Conservation (phyloP, 352 stramenopile species). For the Globisporangium irregulare region DNA sequence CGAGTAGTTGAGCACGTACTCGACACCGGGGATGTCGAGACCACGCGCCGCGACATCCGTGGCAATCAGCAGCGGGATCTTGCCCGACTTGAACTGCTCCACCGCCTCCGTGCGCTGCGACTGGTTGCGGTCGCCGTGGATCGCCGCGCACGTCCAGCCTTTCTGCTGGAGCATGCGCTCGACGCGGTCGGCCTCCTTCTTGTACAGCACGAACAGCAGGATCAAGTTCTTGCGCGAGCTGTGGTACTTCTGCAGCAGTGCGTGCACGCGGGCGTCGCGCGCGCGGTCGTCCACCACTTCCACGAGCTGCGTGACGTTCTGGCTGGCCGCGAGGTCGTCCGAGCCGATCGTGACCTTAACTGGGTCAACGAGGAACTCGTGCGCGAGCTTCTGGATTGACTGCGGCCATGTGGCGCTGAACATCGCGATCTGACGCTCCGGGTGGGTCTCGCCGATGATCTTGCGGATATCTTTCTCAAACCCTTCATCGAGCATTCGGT, state of each 20-base stretch:
- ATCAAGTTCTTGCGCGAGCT: slow-evolving; percentile 89
- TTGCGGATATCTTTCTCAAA: slow-evolving; percentile 94
- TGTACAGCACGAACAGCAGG: slow-evolving; percentile 98
- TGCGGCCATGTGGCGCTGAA: slow-evolving; percentile 97
- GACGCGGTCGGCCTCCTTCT: slow-evolving; percentile 97
- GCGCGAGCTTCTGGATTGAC: slow-evolving; percentile 94
- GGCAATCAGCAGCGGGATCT: slow-evolving; percentile 93
- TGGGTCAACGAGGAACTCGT: slow-evolving; percentile 93
- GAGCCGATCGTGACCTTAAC: slow-evolving; percentile 94
- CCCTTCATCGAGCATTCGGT: slow-evolving; percentile 92
- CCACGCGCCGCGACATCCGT: slow-evolving; percentile 97
- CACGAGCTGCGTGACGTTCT: slow-evolving; percentile 94
- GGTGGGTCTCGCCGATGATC: slow-evolving; percentile 81
- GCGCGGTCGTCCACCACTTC: slow-evolving; percentile 93
- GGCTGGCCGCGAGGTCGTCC: slow-evolving; percentile 94
- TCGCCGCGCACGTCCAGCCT: slow-evolving; percentile 92
- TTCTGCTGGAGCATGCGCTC: slow-evolving; percentile 91
- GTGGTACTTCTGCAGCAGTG: slow-evolving; percentile 94
- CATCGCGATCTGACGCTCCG: slow-evolving; percentile 95
- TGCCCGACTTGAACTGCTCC: slow-evolving; percentile 94
- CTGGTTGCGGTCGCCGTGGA: slow-evolving; percentile 97
- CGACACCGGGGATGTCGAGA: slow-evolving; percentile 96
- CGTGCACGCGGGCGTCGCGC: slow-evolving; percentile 82
- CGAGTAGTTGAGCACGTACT: slow-evolving; percentile 97
- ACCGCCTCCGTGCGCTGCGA: slow-evolving; percentile 90